A percentile compares a stretch with the other conserved stretches of the same genome.
phyloP scores from a whole-genome alignment of 139 green algal species.

The Picochlorum sp. region DNA sequence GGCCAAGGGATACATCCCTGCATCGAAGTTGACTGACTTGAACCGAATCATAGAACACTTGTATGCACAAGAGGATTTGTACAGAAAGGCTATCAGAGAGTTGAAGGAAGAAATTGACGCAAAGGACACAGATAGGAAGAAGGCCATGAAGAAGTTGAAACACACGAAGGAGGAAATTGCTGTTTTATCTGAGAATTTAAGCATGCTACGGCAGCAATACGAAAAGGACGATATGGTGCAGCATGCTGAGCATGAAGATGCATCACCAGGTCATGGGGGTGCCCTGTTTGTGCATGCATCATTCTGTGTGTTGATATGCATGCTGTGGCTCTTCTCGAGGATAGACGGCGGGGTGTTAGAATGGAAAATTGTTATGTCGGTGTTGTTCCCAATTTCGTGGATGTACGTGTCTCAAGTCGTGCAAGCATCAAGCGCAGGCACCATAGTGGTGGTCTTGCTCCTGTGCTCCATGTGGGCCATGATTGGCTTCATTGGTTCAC shows the following conservation, averaged over 20 bases:
- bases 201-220: slow-evolving; percentile 3
- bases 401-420: slow-evolving; percentile 4
- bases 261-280: background rate
- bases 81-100: slow-evolving; percentile 13
- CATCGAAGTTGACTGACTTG: slow-evolving; percentile 12
- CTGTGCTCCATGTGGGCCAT: background rate
- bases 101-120: slow-evolving; percentile 14
- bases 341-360: background rate
- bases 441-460: background rate
- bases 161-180: slow-evolving; percentile 5
- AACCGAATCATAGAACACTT: slow-evolving; percentile 15
- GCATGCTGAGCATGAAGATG: background rate
- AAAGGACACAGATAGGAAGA: slow-evolving; percentile 17
- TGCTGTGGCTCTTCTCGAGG: slow-evolving; percentile 9
- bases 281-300: slow-evolving; percentile 4
- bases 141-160: slow-evolving; percentile 11
- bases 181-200: slow-evolving; percentile 2
- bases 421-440: background rate
- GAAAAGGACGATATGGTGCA: slow-evolving; percentile 4
- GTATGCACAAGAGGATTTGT: slow-evolving; percentile 18
- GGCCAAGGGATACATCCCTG: slow-evolving; percentile 5
- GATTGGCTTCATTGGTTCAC: background rate
- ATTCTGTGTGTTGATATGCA: background rate
- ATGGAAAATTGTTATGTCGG: slow-evolving; percentile 15
- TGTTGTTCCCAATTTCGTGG: slow-evolving; percentile 14